Conservation (phyloP, 805 yeast species). For the Wickerhamiella spandovensis region DNA sequence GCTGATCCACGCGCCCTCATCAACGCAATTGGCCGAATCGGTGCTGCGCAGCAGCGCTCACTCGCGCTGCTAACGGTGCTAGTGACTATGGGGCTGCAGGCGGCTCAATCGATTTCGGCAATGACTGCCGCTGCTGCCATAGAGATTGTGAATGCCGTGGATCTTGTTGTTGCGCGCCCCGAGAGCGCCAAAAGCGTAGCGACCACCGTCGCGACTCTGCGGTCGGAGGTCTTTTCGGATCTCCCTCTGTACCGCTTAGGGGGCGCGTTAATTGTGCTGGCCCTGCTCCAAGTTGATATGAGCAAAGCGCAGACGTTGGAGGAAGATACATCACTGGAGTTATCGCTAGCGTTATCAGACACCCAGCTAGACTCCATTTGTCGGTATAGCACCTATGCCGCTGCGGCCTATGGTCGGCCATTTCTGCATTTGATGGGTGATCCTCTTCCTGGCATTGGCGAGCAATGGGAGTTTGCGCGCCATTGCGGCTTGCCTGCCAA, state of each 20-base stretch:
- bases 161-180: neutral
- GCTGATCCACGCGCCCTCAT: neutral
- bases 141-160: neutral
- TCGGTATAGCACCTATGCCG: neutral
- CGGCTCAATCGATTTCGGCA: neutral
- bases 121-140: neutral
- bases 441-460: neutral
- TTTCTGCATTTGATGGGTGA: neutral
- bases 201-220: neutral
- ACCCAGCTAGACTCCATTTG: neutral
- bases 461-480: conserved; percentile 15
- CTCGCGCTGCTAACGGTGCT: neutral
- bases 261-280: neutral
- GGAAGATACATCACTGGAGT: neutral
- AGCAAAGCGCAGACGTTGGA: neutral
- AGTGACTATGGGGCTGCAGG: neutral
- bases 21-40: neutral
- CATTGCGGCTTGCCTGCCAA: conserved; percentile 21
- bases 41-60: neutral
- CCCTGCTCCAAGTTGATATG: neutral
- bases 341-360: neutral
- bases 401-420: neutral
- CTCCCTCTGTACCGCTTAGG: neutral
- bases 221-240: neutral
- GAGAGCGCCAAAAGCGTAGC: neutral